Evolutionary conservation across 441 rosid genomes (phyloP), one percentile per base, ranked within the genome.

Genomic region (Jatropha multifida): DNA sequence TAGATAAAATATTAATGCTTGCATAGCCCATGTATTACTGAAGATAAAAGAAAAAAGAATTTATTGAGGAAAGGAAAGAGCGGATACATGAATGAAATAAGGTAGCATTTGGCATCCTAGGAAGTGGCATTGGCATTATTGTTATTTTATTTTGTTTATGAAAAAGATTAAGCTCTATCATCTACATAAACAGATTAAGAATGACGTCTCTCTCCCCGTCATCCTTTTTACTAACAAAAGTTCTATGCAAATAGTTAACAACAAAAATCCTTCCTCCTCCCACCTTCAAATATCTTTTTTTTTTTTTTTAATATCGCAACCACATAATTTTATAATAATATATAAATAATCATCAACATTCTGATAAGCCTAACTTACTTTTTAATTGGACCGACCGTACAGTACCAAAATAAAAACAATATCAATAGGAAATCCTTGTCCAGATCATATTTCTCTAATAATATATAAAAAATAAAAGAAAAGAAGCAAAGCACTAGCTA

Each of bases 161-260:
- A 6, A 6, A 56, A 56, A 81, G 79, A 72, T 81, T 42, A 69
- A 40, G 65, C 69, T 56, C 77, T 58, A 44, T 62, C 61, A 2
- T 27, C 0, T 68, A 76, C 75, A 80, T 68, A 75, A 17, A 71
- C 37, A 42, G 15, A 46, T 46, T 23, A n/a, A 54, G 44, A 62
- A 59, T 54, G 61, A 48, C 42, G 11, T 62, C 78, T 63, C 52
- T 20, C 26, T 7, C 18, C 20, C 32, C 65, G 1, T 37, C 20
- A 65, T 51, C 4, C n/a, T 18, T 38, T 54, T 46, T 4, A 12
- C 7, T 26, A 67, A 8, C 49, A 61, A 20, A 38, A n/a, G 17
- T 26, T 68, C 5, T 55, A n/a, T 7, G 14, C 56, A 11, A 17
- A 55, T n/a, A 18, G 55, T 65, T 55, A 26, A 20, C 65, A 17